Evolutionary conservation across 805 yeast species (phyloP).

Genomic region (Ogataea polymorpha): DNA sequence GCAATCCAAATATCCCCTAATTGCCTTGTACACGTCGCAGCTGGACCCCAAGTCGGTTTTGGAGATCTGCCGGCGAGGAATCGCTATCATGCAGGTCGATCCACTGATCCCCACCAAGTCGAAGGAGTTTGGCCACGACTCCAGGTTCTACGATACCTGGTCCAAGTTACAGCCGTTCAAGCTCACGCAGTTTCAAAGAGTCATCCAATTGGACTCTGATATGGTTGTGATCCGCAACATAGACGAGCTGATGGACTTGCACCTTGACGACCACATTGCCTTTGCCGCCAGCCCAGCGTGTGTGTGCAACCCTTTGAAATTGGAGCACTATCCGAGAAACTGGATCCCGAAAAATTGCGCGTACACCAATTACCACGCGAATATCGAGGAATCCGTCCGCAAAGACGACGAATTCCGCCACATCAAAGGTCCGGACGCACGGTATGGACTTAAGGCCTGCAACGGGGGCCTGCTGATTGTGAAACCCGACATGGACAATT

Average conservation of each 20-base stretch:
- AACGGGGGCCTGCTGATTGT: slow-evolving; percentile 60
- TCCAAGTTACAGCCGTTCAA: slow-evolving; percentile 56
- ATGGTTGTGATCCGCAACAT: slow-evolving; percentile 55
- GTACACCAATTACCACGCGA: slow-evolving; percentile 38
- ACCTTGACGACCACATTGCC: slow-evolving; percentile 33
- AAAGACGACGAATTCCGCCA: slow-evolving; percentile 15
- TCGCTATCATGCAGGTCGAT: slow-evolving; percentile 40
- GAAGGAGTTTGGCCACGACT: slow-evolving; percentile 47
- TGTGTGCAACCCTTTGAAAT: slow-evolving; percentile 55
- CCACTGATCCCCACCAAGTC: slow-evolving; percentile 41
- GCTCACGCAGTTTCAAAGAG: slow-evolving; percentile 47
- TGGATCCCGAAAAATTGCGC: slow-evolving; percentile 54
- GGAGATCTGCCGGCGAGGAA: slow-evolving; percentile 38
- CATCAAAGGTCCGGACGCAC: slow-evolving; percentile 40
- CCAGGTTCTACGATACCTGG: slow-evolving; percentile 60
- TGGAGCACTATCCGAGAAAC: slow-evolving; percentile 50
- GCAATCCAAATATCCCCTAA: slow-evolving; percentile 47
- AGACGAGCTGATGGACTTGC: slow-evolving; percentile 56
- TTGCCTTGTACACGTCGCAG: slow-evolving; percentile 51
- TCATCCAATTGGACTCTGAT: slow-evolving; percentile 56
- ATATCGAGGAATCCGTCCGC: slow-evolving; percentile 13
- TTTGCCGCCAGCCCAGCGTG: slow-evolving; percentile 64
- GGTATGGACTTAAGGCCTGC: slow-evolving; percentile 45
- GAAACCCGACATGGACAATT: slow-evolving; percentile 37
- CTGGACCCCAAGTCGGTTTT: slow-evolving; percentile 39